Percentiles rank a stretch among this genome's conserved stretches.
Evolutionary conservation across 78 protist species (phyloP).

Genomic region (Pigoraptor vietnamica): DNA sequence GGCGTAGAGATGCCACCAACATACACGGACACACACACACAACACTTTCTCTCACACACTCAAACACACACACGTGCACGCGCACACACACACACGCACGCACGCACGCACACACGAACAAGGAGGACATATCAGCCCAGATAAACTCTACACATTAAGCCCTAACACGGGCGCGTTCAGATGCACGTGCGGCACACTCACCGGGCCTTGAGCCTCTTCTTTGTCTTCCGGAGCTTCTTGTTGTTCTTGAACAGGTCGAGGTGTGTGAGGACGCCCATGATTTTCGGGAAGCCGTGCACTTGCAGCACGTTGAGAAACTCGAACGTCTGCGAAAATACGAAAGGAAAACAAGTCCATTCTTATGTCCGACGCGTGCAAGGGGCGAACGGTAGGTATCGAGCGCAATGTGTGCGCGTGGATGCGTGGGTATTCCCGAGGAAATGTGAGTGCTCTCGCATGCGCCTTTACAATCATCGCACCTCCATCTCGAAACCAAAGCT

Average conservation of each 20-base stretch:
- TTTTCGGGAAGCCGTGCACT: constrained; percentile 92
- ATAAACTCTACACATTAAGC: neutral
- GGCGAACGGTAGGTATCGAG: no score
- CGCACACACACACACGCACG: no score
- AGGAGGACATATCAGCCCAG: neutral
- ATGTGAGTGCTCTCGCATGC: no score
- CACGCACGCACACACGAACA: no score
- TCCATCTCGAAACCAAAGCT: constrained; percentile 95
- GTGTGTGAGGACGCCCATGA: constrained; percentile 98
- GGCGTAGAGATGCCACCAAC: neutral
- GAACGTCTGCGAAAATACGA: constrained; percentile 55
- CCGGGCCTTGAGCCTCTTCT: constrained; percentile 79
- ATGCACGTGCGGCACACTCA: neutral
- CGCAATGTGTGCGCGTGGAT: no score
- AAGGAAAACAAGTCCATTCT: neutral
- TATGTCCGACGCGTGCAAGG: no score
- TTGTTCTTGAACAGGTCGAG: constrained; percentile 81
- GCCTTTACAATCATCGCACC: neutral
- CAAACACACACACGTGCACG: no score
- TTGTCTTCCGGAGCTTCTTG: constrained; percentile 69
- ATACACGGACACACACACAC: no score
- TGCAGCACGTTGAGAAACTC: constrained; percentile 94
- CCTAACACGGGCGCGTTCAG: no score
- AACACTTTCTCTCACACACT: no score
- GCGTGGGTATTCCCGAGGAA: no score